phyloP scores from a whole-genome alignment of 768 basidiomycete genomes.

The Lentinula sp. region DNA sequence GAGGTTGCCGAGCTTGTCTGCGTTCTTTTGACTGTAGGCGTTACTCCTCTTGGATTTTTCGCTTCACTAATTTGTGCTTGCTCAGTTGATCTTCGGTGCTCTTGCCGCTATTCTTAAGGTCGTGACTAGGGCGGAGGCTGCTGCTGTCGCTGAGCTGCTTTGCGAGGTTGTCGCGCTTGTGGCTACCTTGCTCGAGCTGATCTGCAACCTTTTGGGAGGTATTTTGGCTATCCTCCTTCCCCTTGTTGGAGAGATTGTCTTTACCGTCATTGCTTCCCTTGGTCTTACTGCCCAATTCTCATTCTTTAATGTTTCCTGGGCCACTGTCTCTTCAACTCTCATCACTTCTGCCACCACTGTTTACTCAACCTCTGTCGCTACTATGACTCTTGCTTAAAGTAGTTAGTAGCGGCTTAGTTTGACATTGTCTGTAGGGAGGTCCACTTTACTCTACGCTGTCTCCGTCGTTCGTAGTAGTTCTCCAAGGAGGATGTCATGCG shows the following conservation, averaged over 20 bases:
- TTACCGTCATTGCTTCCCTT: background rate
- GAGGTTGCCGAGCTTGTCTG: conserved; percentile 8
- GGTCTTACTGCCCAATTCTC: background rate
- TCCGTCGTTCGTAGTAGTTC: too few relatives aligned
- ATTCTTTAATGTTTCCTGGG: background rate
- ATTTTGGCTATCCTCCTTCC: conserved; percentile 7
- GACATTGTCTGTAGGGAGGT: too few relatives aligned
- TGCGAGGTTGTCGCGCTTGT: conserved; percentile 5
- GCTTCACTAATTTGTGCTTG: background rate
- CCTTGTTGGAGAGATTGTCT: conserved; percentile 4
- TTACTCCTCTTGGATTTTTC: background rate
- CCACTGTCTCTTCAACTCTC: background rate
- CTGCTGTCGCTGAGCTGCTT: background rate
- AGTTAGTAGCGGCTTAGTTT: background rate
- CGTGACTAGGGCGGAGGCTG: background rate
- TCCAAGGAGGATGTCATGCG: too few relatives aligned
- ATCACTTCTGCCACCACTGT: background rate
- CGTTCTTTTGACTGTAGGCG: conserved; percentile 4
- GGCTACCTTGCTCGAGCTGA: conserved; percentile 6
- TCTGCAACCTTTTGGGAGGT: conserved; percentile 6
- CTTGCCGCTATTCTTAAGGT: background rate
- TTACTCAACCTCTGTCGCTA: background rate
- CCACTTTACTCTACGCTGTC: too few relatives aligned
- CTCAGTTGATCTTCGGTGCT: conserved; percentile 7
- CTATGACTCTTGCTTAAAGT: background rate